Conservation (phyloP, 306 rosid genomes). For the Alnus glutinosa region DNA sequence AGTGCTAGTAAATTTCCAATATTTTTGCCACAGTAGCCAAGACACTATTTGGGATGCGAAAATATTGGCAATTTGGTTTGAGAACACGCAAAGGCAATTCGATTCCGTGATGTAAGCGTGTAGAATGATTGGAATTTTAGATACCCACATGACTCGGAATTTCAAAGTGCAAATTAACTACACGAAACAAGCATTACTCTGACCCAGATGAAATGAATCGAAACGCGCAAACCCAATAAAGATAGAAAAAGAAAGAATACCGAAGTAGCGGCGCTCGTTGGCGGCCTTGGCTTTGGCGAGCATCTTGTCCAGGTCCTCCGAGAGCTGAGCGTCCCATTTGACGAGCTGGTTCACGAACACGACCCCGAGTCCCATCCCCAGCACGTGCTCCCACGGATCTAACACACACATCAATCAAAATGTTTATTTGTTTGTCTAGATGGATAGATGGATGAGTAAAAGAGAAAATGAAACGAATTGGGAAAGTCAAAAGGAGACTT, state of each 20-base stretch:
- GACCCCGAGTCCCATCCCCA: constrained; percentile 84
- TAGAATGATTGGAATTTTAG: neutral
- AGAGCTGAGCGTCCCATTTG: constrained; percentile 73
- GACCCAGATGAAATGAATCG: neutral
- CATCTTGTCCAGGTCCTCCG: constrained; percentile 84
- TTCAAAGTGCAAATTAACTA: neutral
- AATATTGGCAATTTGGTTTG: neutral
- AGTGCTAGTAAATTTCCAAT: too few relatives aligned
- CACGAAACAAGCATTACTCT: neutral
- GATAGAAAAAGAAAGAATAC: constrained; percentile 30
- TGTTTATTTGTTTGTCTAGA: neutral
- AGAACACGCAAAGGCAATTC: neutral
- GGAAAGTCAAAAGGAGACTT: neutral
- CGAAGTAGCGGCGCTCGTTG: constrained; percentile 91
- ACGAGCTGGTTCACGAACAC: constrained; percentile 69
- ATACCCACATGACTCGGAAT: neutral
- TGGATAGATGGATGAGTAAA: neutral
- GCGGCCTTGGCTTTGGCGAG: constrained; percentile 88
- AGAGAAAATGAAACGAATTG: neutral
- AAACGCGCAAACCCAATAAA: neutral
- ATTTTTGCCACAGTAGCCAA: too few relatives aligned
- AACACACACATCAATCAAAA: neutral
- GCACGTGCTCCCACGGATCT: constrained; percentile 98
- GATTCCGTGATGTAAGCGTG: neutral
- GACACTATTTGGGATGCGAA: too few relatives aligned